Evolutionary conservation across 108 stramenopile species (phyloP).

Genomic region (Seminavis robusta): DNA sequence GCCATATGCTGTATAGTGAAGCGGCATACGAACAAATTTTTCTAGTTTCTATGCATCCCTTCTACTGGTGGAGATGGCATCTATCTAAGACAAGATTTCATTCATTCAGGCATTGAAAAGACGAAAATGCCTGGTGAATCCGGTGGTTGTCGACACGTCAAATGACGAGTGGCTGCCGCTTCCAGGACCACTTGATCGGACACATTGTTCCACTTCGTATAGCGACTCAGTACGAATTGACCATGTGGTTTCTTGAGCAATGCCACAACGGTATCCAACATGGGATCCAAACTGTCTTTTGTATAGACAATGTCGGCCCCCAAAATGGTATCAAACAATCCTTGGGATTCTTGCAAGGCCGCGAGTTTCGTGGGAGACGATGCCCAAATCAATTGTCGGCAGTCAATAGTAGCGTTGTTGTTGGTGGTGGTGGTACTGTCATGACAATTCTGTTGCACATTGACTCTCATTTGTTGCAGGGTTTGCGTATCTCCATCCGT

Average conservation of each 20-base stretch:
- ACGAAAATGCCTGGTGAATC: conserved; percentile 35
- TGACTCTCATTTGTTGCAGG: conserved; percentile 43
- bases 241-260: too few relatives aligned
- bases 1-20: too few relatives aligned
- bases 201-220: conserved; percentile 27
- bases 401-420: conserved; percentile 16
- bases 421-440: not conserved
- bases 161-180: conserved; percentile 20
- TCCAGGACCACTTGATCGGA: conserved; percentile 26
- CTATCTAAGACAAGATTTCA: too few relatives aligned
- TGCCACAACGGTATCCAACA: too few relatives aligned
- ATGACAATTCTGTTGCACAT: conserved; percentile 36
- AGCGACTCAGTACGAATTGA: conserved; percentile 7
- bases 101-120: too few relatives aligned
- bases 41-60: too few relatives aligned
- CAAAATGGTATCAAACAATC: conserved; percentile 65
- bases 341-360: too few relatives aligned
- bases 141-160: conserved; percentile 21
- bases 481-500: conserved; percentile 55
- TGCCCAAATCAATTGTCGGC: conserved; percentile 81
- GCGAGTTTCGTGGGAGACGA: too few relatives aligned
- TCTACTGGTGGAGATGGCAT: too few relatives aligned
- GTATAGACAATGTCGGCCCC: conserved; percentile 26
- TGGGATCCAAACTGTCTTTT: too few relatives aligned
- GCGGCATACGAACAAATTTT: too few relatives aligned